Conservation (phyloP, 2,329 filamentous ascomycete genomes). For the Saccharata proteae region DNA sequence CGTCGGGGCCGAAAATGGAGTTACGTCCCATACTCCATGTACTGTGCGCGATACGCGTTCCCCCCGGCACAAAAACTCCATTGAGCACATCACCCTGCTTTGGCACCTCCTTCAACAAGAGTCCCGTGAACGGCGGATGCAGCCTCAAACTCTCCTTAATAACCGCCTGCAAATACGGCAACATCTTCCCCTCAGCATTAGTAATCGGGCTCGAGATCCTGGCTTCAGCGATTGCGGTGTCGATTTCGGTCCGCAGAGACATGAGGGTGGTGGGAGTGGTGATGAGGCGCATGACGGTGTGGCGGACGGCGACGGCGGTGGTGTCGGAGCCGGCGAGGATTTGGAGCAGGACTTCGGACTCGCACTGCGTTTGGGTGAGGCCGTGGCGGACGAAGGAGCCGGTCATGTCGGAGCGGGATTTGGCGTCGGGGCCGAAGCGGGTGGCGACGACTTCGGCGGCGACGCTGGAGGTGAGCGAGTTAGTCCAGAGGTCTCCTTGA, state of each 20-base stretch:
- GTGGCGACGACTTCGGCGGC: constrained; percentile 35
- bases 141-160: constrained; percentile 36
- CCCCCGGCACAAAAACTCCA: constrained; percentile 19
- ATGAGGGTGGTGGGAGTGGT: constrained; percentile 36
- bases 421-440: constrained; percentile 32
- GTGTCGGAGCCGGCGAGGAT: constrained; percentile 47
- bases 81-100: constrained; percentile 18
- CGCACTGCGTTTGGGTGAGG: constrained; percentile 29
- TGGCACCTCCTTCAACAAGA: constrained; percentile 21
- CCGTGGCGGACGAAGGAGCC: constrained; percentile 38
- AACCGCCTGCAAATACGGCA: constrained; percentile 35
- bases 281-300: constrained; percentile 40
- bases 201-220: constrained; percentile 33
- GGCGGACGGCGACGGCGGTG: constrained; percentile 42
- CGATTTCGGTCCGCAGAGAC: constrained; percentile 36
- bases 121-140: constrained; percentile 27
- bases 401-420: constrained; percentile 41
- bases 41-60: constrained; percentile 21
- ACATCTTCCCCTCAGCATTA: constrained; percentile 29
- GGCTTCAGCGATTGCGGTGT: constrained; percentile 25
- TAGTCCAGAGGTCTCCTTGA: too few species aligned
- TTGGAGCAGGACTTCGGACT: constrained; percentile 32
- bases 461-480: constrained; percentile 19
- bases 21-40: constrained; percentile 21
- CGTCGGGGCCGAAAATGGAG: constrained; percentile 28